Evolutionary conservation across 331 rosid species (phyloP).

Genomic region (Rosa hybrid): DNA sequence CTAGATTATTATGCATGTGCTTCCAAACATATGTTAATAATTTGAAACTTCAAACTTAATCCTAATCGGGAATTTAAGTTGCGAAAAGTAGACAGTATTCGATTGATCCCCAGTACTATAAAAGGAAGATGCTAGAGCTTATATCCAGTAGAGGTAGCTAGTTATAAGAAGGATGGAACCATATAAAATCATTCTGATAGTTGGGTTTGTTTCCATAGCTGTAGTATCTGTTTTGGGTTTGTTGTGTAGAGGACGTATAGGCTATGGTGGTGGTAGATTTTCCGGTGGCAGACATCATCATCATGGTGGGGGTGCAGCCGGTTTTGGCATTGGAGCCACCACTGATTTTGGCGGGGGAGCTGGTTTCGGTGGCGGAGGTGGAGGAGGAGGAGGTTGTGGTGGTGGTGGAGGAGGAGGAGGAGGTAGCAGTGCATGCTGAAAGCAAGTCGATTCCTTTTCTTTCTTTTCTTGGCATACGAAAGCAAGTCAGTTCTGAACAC

Average conservation of each 20-base stretch:
- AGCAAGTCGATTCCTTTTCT: background rate
- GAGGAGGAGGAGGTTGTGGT: background rate
- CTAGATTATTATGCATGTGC: background rate
- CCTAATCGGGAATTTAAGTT: background rate
- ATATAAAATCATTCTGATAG: background rate
- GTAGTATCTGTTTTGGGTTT: background rate
- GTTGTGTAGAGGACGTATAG: background rate
- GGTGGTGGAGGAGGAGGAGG: background rate
- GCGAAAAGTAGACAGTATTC: background rate
- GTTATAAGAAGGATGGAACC: constrained; percentile 20
- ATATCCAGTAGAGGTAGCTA: background rate
- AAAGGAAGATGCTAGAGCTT: background rate
- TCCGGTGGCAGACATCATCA: background rate
- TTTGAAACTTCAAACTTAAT: background rate
- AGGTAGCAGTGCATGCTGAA: background rate
- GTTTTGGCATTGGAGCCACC: background rate
- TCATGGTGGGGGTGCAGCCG: background rate
- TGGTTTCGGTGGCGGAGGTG: background rate
- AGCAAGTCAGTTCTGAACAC: too few relatives aligned
- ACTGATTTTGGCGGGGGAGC: background rate
- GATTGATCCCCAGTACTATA: background rate
- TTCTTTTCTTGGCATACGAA: too few relatives aligned
- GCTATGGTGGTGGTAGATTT: background rate
- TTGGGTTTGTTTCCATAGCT: too few relatives aligned
- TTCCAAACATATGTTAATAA: too few relatives aligned